Evolutionary conservation across 2,329 filamentous ascomycete genomes (phyloP), one percentile per base, ranked within the genome.

Genomic region (Beauveria asiatica): DNA sequence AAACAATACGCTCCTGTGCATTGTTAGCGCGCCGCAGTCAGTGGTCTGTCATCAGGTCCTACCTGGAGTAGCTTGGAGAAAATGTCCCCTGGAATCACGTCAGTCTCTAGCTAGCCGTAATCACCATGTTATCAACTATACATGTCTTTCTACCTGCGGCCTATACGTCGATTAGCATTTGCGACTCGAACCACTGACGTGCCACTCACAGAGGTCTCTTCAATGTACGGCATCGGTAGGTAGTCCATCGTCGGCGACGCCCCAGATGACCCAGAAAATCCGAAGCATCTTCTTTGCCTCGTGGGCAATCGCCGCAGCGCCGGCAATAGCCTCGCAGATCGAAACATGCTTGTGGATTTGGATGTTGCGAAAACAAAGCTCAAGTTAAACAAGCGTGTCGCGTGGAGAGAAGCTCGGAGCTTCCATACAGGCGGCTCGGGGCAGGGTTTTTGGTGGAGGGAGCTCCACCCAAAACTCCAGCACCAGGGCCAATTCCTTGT

Each of bases 1-100:
- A 96, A 69, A 99, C 83, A 69, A 97, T 97, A 64, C 93, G 90
- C 80, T 97, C 93, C 85, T 90, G 39, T 2, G 7, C 4, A 7
- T 33, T 70, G 53, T 56, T 51, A 56, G 45, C 27, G 19, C 33
- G 49, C 17, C 9, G 33, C 39, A 37, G 21, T 30, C 10, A 30
- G 10, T 44, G 3, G 13, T 6, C 23, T 39, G 48, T 23, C 9
- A 11, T 16, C 33, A 7, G 21, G 39, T 41, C 58, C 58, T 76
- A 89, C 87, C 77, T 91, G 88, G 19, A 92, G 75, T 6, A 92
- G 78, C 69, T 90, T 87, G 21, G 88, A 92, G 74, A 92, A 92
- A 65, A 92, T 91, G 70, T 92, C 89, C 75, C 89, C 89, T 89
- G 4, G 5, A 5, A n/a, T 41, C 3, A 27, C 7, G 41, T 55